phyloP scores from a whole-genome alignment of 495 filamentous ascomycete species.

The Viridothelium virens region DNA sequence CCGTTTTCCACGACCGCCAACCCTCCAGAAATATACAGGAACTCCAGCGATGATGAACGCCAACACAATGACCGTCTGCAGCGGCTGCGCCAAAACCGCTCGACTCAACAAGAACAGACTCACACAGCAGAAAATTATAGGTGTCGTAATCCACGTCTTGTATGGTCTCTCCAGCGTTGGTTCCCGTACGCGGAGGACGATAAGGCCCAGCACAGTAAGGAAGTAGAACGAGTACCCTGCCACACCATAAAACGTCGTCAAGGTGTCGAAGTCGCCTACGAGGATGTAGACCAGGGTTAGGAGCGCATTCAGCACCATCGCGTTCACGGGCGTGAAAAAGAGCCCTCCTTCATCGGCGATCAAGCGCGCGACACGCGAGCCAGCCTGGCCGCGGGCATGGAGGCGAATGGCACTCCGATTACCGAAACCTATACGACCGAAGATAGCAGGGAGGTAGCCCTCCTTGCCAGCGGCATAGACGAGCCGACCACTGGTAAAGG shows the following conservation, averaged over 20 bases:
- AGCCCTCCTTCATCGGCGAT: conserved; percentile 37
- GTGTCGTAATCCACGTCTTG: conserved; percentile 90
- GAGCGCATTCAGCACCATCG: conserved; percentile 68
- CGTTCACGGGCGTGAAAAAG: conserved; percentile 83
- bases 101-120: conserved; percentile 84
- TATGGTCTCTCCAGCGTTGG: conserved; percentile 84
- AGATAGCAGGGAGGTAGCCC: conserved; percentile 79
- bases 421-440: conserved; percentile 69
- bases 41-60: conserved; percentile 75
- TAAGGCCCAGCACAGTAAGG: conserved; percentile 84
- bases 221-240: conserved; percentile 97
- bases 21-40: conserved; percentile 81
- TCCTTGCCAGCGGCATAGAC: conserved; percentile 94
- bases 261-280: conserved; percentile 82
- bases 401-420: conserved; percentile 28
- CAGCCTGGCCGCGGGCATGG: conserved; percentile 19
- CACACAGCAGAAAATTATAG: conserved; percentile 97
- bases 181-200: conserved; percentile 82
- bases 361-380: conserved; percentile 23
- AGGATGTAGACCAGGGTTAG: conserved; percentile 69
- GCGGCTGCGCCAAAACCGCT: conserved; percentile 79
- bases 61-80: conserved; percentile 79
- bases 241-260: conserved; percentile 94
- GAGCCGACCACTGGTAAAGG: conserved; percentile 84
- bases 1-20: conserved; percentile 46